Evolutionary conservation across 1,139 yeast species (phyloP).

Genomic region (Blastobotrys indianensis): DNA sequence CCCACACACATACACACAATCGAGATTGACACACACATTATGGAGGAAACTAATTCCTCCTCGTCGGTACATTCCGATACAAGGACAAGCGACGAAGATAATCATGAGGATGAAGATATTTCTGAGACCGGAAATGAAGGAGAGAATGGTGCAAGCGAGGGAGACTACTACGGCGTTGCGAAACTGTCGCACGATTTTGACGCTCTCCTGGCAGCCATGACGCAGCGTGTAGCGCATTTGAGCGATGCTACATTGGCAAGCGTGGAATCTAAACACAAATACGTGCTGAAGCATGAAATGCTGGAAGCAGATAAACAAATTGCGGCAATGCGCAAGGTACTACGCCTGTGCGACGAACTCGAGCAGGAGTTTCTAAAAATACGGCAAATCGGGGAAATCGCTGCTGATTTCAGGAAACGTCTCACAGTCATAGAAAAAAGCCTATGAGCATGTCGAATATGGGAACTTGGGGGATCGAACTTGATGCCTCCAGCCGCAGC

Average conservation of each 20-base stretch:
- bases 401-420: slow-evolving; percentile 34
- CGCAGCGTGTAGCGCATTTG: slow-evolving; percentile 21
- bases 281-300: slow-evolving; percentile 19
- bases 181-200: slow-evolving; percentile 10
- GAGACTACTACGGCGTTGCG: slow-evolving; percentile 6
- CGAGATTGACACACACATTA: no score
- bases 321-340: slow-evolving; percentile 38
- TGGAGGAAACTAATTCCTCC: no score
- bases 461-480: no score
- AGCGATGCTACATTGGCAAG: slow-evolving; percentile 24
- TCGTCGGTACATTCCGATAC: neutral
- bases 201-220: slow-evolving; percentile 14
- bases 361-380: slow-evolving; percentile 61
- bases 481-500: no score
- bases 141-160: slow-evolving; percentile 1
- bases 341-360: slow-evolving; percentile 48
- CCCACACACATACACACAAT: no score
- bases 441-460: no score
- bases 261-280: slow-evolving; percentile 20
- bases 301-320: slow-evolving; percentile 40
- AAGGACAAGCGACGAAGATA: neutral
- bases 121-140: neutral
- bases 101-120: neutral
- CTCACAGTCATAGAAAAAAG: slow-evolving; percentile 2
- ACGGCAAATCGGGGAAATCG: slow-evolving; percentile 55